Base-by-base conservation (phyloP, 805 yeast genomes). In the Teunomyces funiuensis region DNA sequence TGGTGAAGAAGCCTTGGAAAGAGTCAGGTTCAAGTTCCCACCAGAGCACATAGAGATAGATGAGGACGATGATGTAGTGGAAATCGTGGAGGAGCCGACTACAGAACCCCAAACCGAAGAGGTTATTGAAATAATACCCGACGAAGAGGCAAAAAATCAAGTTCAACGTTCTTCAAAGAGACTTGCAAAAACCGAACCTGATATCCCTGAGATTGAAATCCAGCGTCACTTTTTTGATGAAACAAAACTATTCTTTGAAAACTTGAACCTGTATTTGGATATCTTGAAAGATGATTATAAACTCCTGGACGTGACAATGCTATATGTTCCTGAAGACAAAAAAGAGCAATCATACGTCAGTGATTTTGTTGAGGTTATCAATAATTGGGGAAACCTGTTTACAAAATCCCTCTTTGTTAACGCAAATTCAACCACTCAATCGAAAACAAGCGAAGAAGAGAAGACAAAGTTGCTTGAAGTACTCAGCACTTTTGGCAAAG, bases 1-100 rank as follows among this genome's bases (percentile, higher is more conserved):
- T 20, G 65, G 77, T 0, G 79, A 74, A 26, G 64, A 61, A 2
- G 72, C 82, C 0, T 60, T 81, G 2, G 82, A 77, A 28, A 55
- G 59, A 7, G 56, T 82, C 2, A 51, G 45, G 11, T 66, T 78
- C 40, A 55, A 52, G 4, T 37, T 64, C 23, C 43, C 51, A 13
- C 47, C 45, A 18, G 39, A 28, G 15, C 23, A 15, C 15, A 28
- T 26, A 6, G 36, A 30, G 8, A 15, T 27, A n/a, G 42, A 37
- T n/a, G 28, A 15, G 6, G 37, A 36, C 10, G 41, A 38, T 6
- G 34, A 39, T 15, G 43, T 16, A n/a, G 40, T 16, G 4, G 26
- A 27, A 10, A 33, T 43, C 22, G 43, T 37, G 23, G 51, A 60
- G 2, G 49, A 60, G n/a, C 18, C 31, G 10, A 22, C 27, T 6